phyloP scores from a whole-genome alignment of 768 basidiomycete species.

The Lactifluus piperatus region DNA sequence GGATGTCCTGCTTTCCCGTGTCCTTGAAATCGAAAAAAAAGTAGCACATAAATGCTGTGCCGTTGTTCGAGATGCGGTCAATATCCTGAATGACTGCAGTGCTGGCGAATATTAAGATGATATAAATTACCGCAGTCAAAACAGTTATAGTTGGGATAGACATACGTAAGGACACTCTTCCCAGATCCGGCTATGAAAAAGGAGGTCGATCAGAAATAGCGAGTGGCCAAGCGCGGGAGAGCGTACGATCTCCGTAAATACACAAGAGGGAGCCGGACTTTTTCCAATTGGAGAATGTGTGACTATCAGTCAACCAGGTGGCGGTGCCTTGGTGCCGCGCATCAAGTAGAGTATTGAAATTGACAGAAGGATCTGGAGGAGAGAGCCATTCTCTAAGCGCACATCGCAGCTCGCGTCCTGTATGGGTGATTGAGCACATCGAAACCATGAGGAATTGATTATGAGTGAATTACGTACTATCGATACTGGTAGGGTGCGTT shows the following conservation, averaged over 20 bases:
- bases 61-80: background rate
- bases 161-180: background rate
- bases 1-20: background rate
- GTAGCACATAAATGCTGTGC: no score
- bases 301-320: background rate
- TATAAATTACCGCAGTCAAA: background rate
- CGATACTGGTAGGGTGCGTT: background rate
- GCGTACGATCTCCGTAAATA: background rate
- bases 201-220: background rate
- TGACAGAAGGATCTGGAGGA: background rate
- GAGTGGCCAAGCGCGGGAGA: background rate
- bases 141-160: background rate
- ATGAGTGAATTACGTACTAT: background rate
- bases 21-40: no score
- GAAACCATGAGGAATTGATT: background rate
- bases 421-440: background rate
- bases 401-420: background rate
- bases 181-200: slow-evolving; percentile 4
- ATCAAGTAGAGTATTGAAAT: background rate
- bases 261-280: background rate
- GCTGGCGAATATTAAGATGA: background rate
- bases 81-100: background rate
- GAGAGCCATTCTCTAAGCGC: background rate
- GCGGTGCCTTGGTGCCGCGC: background rate
- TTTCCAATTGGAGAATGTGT: background rate